Base-by-base conservation (phyloP, 805 yeast species). In the Metschnikowia anglica region DNA sequence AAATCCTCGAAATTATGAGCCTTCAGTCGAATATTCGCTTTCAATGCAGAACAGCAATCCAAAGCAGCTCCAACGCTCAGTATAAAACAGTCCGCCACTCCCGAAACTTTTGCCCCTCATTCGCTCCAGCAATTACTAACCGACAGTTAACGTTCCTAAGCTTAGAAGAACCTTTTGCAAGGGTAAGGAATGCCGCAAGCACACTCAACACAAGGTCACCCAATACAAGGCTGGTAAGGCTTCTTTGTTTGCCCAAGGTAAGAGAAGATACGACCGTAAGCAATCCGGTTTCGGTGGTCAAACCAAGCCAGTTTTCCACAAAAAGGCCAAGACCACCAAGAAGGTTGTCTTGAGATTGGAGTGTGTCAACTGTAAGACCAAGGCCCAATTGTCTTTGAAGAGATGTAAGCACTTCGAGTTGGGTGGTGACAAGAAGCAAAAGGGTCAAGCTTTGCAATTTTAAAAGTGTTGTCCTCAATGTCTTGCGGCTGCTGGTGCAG, bases 191-290 rank as follows among this genome's bases (percentile, higher is more conserved):
- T 93, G 99, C 85, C 87, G 95, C 72, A 88, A 89, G 80, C 99
- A 93, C 93, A 91, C 98, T 70, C 97, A 89, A 80, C 99, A 93
- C 95, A 93, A 91, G 84, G 99, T 93, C 72, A 91, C 99, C 77
- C 99, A 93, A 83, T 93, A 93, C 95, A 93, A 93, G 79, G 96
- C 98, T 73, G 99, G 99, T 80, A 93, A 93, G 83, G 98, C 99
- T 74, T 91, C 98, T 59, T 84, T 90, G 68, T 89, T 83, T 72
- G 97, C 98, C 65, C 98, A 93, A 81, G 99, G 99, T 85, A 93
- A 95, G 91, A 89, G 99, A 84, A 90, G 99, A 83, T 93, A 93
- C 82, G 99, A 93, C 91, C 96, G 99, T 80, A 93, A 93, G 80
- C 99, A 93, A 82, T 73, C 86, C 68, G 99, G 99, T 89, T 93